Base-by-base conservation (phyloP, 768 basidiomycete species). In the Tricholoma sp. region DNA sequence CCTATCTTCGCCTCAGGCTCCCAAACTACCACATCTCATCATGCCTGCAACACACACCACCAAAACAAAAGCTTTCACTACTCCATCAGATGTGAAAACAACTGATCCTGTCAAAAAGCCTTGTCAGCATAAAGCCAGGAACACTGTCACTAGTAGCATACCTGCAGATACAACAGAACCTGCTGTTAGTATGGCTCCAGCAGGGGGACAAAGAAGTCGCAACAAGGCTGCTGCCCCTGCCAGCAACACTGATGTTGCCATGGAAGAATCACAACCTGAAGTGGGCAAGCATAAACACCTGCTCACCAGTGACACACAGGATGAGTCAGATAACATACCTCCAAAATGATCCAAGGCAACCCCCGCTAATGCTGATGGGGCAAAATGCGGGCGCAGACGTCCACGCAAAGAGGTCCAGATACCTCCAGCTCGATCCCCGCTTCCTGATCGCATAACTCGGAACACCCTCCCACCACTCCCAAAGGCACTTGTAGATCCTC, bases 391-490 rank as follows among this genome's bases (percentile, higher is more conserved):
- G 52, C 20, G 5, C 3, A 20, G 36, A 41, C 31, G 4, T 18
- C 34, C 52, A 36, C 12, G 36, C 52, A 37, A 24, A 37, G 20
- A 53, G 20, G 32, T 24, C 31, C 52, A 53, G 37, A 8, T 24
- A 37, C 52, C 52, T 34, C 31, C 37, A 36, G 32, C 59, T 37
- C 53, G 59, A 12, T 52, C 53, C 44, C 61, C 20, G 33, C 61
- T 62, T 24, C 61, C 61, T 34, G 54, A 37, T 48, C 53, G 61
- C 24, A 13, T 48, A 42, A 56, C 56, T 28, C 53, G 53, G 31
- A 62, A 62, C 47, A 53, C 51, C 36, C 44, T 60, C 49, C 61
- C 56, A 24, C 53, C 20, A 17, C 36, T 52, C 29, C 41, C 13
- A 28, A 50, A 54, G 50, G 54, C 47, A 28, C 54, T 51, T 13